Evolutionary conservation across 805 yeast genomes (phyloP).

Genomic region (Candida mattraensis): DNA sequence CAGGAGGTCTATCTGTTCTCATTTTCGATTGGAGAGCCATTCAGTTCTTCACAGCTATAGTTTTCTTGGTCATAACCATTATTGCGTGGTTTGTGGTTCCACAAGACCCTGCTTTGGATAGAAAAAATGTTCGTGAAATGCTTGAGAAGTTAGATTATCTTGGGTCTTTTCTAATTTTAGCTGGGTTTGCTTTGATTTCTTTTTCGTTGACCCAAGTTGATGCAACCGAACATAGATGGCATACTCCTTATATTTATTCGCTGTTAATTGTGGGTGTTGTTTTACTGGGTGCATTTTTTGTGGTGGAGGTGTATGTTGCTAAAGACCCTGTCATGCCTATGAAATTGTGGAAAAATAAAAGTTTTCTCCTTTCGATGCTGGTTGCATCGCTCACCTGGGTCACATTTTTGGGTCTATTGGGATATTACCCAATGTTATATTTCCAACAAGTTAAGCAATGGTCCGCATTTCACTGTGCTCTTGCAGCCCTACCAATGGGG

Average conservation of each 20-base stretch:
- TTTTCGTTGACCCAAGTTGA: constrained; percentile 42
- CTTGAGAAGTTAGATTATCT: constrained; percentile 35
- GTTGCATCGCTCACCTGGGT: constrained; percentile 36
- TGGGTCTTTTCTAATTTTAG: constrained; percentile 36
- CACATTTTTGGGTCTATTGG: constrained; percentile 36
- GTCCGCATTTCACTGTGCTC: constrained; percentile 38
- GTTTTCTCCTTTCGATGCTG: constrained; percentile 37
- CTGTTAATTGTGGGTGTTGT: constrained; percentile 36
- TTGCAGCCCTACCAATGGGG: constrained; percentile 39
- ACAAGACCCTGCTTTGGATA: constrained; percentile 26
- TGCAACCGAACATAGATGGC: constrained; percentile 39
- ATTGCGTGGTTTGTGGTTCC: constrained; percentile 34
- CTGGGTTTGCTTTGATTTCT: constrained; percentile 36
- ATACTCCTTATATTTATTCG: constrained; percentile 42
- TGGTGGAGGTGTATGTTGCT: constrained; percentile 38
- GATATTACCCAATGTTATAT: constrained; percentile 37
- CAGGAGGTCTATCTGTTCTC: constrained; percentile 40
- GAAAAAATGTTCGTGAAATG: constrained; percentile 12
- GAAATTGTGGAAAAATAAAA: constrained; percentile 35
- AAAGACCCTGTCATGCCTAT: constrained; percentile 42
- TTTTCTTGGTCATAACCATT: constrained; percentile 29
- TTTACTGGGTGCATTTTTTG: constrained; percentile 28
- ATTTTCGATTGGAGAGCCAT: constrained; percentile 38
- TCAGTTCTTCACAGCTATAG: constrained; percentile 38
- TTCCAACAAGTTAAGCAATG: constrained; percentile 37